Conservation (phyloP, 2,329 filamentous ascomycete genomes). For the Diaporthe capsici region DNA sequence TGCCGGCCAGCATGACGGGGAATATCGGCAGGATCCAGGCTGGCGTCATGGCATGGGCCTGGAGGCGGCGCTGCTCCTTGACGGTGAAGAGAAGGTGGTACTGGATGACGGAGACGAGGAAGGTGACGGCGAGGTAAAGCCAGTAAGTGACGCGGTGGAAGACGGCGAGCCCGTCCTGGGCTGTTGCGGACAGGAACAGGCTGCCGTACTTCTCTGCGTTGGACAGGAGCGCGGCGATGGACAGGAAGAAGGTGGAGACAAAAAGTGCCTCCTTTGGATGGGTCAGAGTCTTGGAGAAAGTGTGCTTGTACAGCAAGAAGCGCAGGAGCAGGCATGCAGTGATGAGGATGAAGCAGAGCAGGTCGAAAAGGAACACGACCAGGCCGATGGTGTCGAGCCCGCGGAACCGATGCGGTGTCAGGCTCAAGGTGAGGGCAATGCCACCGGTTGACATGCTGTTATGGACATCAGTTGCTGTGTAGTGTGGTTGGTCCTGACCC, state of each 20-base stretch:
- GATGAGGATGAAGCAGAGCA: conserved; percentile 59
- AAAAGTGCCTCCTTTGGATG: conserved; percentile 66
- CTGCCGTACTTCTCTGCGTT: conserved; percentile 66
- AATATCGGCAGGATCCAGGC: conserved; percentile 75
- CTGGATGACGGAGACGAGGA: conserved; percentile 67
- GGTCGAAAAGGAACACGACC: conserved; percentile 64
- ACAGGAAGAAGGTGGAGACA: conserved; percentile 74
- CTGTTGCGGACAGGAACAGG: conserved; percentile 51
- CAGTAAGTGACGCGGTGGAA: conserved; percentile 72
- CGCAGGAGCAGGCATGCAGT: conserved; percentile 54
- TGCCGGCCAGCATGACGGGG: conserved; percentile 74
- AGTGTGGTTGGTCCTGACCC: no score
- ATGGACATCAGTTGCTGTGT: background rate
- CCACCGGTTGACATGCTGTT: conserved; percentile 50
- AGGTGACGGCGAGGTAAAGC: conserved; percentile 69
- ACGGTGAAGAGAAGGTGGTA: conserved; percentile 71
- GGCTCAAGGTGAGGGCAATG: conserved; percentile 48
- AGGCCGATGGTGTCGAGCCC: conserved; percentile 66
- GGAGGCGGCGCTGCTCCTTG: conserved; percentile 59
- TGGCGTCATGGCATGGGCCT: conserved; percentile 68
- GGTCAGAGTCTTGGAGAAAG: conserved; percentile 60
- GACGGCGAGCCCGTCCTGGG: conserved; percentile 64
- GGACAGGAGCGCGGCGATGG: conserved; percentile 71
- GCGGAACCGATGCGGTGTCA: conserved; percentile 55
- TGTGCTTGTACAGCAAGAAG: conserved; percentile 59